Base-by-base conservation (phyloP, 2,329 filamentous ascomycete species). In the Cyclaneusma minus region DNA sequence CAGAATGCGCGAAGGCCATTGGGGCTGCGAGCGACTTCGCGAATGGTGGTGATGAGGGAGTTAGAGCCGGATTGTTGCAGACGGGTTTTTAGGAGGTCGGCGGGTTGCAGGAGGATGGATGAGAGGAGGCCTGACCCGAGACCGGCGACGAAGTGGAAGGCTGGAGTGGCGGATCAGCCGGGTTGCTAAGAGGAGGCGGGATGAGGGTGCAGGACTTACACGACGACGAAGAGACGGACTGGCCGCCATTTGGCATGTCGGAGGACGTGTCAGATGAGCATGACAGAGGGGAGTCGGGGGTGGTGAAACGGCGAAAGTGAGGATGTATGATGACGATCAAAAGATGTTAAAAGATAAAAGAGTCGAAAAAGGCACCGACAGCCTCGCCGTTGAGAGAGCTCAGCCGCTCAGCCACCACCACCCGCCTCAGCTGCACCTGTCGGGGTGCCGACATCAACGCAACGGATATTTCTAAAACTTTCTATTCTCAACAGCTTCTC, bases 31-130 rank as follows among this genome's bases (percentile, higher is more conserved):
- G 77, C 65, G 45, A 92, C 82, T 17, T 70, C 58, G 42, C 69
- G 68, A 33, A 92, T 58, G 11, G 78, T 79, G 13, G 60, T 56
- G 28, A 68, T 51, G 30, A 95, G 67, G 3, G 82, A 71, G 37
- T 68, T 66, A 22, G 68, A 64, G 25, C 71, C 71, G 17, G 81
- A 82, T 52, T 95, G 89, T 49, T 98, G 89, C 21, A 95, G 75
- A 24, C 89, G 77, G 16, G 89, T 98, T 55, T 98, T 98, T 48
- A 98, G 72, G 4, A 98, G 74, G 54, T 98, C 89, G 44, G 89
- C 79, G 14, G 89, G 89, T 52, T 98, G 89, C 10, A 98, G 68
- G 29, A 95, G 72, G 32, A 92, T 73, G 29, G 89, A 85, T 27
- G 84, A 89, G 37, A 82, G 68, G 26, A 92, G 65, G 42, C 89